Evolutionary conservation across 768 basidiomycete genomes (phyloP), one percentile per base, ranked within the genome.

Genomic region (Mycena indigotica): DNA sequence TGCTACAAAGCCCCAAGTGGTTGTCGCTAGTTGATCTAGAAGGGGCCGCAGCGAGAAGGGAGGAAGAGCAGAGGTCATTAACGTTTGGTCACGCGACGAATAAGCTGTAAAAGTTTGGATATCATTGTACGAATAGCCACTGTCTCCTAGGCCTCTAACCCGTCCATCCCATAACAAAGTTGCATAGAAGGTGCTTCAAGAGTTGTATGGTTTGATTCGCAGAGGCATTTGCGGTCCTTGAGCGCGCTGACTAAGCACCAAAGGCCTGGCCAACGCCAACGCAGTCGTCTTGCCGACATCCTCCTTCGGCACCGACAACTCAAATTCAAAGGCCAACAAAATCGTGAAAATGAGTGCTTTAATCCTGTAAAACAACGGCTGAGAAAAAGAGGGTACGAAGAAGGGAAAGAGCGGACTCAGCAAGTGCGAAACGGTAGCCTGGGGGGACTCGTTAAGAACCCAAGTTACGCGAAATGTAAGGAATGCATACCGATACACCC

Each of bases 341-440:
- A 70, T 56, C 5, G 61, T 56, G 35, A 64, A 70, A 23, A 70
- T 17, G 24, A 70, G 45, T n/a, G 65, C 67, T 51, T 70, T 70
- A 60, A 66, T 63, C 49, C 70, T 70, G 32, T 13, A 1, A 16
- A 53, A 5, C 17, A 8, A 12, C 23, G 3, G n/a, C n/a, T n/a
- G n/a, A n/a, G n/a, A n/a, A n/a, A n/a, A n/a, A n/a, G n/a, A n/a
- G n/a, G n/a, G n/a, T n/a, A n/a, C n/a, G n/a, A n/a, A n/a, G n/a
- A n/a, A n/a, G n/a, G n/a, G 38, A 21, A 24, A 24, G 12, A 1
- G 23, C 74, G 35, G 26, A 78, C 77, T 78, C 77, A 26, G 73
- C 62, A 26, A 80, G 58, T 10, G 79, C 65, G 61, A 80, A 80
- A 1, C 75, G 73, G 58, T 73, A 78, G 0, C 77, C 32, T 35